Conservation (phyloP, 225 moss, liverwort and hornwort genomes). For the Lunularia cruciata region DNA sequence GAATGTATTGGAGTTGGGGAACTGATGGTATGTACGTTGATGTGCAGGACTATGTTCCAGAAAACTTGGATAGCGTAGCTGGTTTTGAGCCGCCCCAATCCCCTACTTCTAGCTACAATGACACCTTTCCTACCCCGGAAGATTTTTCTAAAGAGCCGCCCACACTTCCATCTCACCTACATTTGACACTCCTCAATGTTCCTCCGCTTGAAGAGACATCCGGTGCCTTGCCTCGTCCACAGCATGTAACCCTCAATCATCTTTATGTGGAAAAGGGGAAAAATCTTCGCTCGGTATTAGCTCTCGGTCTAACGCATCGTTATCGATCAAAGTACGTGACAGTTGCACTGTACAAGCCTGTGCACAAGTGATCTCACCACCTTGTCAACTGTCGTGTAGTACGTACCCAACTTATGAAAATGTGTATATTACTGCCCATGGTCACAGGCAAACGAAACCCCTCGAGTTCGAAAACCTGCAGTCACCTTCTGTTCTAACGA, state of each 20-base stretch:
- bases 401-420: background rate
- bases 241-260: conserved; percentile 96
- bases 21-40: background rate
- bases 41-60: conserved; percentile 92
- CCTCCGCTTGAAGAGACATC: conserved; percentile 54
- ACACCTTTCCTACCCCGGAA: conserved; percentile 75
- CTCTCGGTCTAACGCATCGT: conserved; percentile 89
- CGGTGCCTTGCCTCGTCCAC: conserved; percentile 78
- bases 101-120: conserved; percentile 81
- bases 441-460: conserved; percentile 15
- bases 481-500: background rate
- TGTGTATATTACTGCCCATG: conserved; percentile 21
- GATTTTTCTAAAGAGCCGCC: conserved; percentile 97
- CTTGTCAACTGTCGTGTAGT: conserved; percentile 1
- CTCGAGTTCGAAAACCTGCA: background rate
- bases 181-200: conserved; percentile 85
- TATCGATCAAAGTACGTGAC: conserved; percentile 98
- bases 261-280: conserved; percentile 93
- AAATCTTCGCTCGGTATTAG: conserved; percentile 63
- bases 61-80: conserved; percentile 95
- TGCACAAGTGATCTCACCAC: conserved; percentile 33
- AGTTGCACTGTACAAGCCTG: conserved; percentile 94
- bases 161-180: conserved; percentile 81
- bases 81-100: conserved; percentile 97
- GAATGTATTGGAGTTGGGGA: background rate